Conservation (phyloP, 208 protist genomes). For the Acanthamoeba divionensis region DNA sequence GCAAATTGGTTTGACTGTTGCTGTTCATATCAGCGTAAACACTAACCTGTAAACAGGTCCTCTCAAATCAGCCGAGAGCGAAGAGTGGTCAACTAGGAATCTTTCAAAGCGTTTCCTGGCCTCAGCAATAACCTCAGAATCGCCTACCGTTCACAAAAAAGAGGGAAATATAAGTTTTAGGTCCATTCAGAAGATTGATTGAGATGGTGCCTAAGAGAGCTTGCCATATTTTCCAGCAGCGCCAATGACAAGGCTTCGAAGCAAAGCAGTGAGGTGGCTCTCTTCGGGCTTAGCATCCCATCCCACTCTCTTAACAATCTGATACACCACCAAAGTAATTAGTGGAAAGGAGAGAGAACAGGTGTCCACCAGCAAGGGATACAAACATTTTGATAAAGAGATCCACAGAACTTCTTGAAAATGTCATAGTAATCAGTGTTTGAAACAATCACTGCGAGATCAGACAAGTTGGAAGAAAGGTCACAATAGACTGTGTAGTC, state of each 20-base stretch:
- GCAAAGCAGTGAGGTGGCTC: background rate
- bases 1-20: no score
- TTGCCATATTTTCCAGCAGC: slow-evolving; percentile 26
- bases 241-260: background rate
- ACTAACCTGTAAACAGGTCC: slow-evolving; percentile 30
- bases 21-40: background rate
- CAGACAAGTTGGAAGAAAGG: background rate
- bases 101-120: background rate
- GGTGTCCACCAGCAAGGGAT: background rate
- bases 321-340: background rate
- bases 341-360: background rate
- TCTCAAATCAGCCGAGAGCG: slow-evolving; percentile 56
- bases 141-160: background rate
- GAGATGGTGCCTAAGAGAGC: background rate
- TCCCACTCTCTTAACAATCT: slow-evolving; percentile 15
- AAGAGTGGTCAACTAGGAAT: background rate
- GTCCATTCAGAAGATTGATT: background rate
- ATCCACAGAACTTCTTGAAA: background rate
- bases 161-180: no score
- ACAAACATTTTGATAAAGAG: slow-evolving; percentile 13
- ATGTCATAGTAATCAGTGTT: background rate
- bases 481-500: slow-evolving; percentile 53
- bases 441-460: background rate
- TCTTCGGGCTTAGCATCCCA: slow-evolving; percentile 20
- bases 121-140: background rate